These are phyloP conservation scores for Jimgerdemannia flammicorona DNA, from an alignment of 192 early-diverging fungal species.

Conservation along the genomic window DNA sequence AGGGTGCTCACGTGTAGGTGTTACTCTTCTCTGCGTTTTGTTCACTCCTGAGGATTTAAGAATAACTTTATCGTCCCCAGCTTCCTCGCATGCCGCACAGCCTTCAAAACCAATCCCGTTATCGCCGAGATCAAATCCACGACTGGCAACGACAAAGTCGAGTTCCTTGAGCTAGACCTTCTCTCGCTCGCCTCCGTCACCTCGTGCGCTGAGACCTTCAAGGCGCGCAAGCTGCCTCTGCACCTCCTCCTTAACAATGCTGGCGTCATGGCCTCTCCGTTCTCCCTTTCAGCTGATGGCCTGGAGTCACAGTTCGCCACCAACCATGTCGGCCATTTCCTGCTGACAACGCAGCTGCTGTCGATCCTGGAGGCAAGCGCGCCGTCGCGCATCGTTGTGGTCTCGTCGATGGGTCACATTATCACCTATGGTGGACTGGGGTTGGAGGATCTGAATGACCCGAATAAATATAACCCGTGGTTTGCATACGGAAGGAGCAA, in stretches of 20 bases:
- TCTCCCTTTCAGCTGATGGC: conserved; percentile 38
- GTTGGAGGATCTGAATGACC: conserved; percentile 18
- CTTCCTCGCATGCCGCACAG: conserved; percentile 4
- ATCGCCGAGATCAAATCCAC: conserved; percentile 19
- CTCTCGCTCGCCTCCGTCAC: conserved; percentile 33
- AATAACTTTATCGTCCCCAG: not conserved
- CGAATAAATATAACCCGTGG: conserved; percentile 11
- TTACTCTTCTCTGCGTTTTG: not conserved
- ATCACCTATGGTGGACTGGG: conserved; percentile 7
- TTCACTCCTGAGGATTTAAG: not conserved
- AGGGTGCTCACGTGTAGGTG: not conserved
- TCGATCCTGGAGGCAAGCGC: conserved; percentile 19
- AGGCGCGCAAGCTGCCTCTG: conserved; percentile 24
- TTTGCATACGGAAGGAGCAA: not conserved
- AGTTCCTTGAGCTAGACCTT: conserved; percentile 25
- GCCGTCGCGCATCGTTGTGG: conserved; percentile 26
- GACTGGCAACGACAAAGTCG: conserved; percentile 16
- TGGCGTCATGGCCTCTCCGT: conserved; percentile 48
- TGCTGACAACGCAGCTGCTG: conserved; percentile 18
- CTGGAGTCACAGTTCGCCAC: conserved; percentile 48
- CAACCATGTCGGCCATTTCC: conserved; percentile 50
- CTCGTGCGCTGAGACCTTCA: conserved; percentile 30
- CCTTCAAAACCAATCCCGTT: conserved; percentile 3
- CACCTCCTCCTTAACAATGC: conserved; percentile 64
- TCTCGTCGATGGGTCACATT: conserved; percentile 19